Conservation (phyloP, 73 alveolate species). For the Urostyla sp. region DNA sequence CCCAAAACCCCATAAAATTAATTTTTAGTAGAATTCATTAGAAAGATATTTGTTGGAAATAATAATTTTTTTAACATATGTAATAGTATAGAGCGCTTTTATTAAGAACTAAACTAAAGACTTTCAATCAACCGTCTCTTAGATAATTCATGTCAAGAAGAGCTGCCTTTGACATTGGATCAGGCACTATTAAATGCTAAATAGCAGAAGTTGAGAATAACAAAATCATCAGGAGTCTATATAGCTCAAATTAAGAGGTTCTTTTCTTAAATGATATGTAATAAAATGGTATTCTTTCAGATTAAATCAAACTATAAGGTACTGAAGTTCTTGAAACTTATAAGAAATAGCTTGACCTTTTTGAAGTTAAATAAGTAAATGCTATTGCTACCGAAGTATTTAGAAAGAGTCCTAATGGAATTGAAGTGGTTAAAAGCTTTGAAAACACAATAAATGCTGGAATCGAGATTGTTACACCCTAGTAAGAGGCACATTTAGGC, state of each 20-base stretch:
- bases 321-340: not conserved
- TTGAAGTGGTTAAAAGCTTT: not conserved
- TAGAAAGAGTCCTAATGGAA: not conserved
- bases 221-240: not conserved
- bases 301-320: not conserved
- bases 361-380: not conserved
- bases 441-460: not conserved
- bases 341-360: not conserved
- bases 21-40: no score
- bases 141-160: not conserved
- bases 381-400: not conserved
- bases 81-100: no score
- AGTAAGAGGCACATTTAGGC: not conserved
- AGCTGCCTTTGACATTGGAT: not conserved
- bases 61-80: no score
- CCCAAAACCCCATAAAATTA: no score
- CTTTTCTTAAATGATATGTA: not conserved
- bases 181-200: not conserved
- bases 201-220: not conserved
- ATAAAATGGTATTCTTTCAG: not conserved
- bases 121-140: no score
- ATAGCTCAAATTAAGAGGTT: not conserved
- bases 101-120: no score
- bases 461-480: not conserved
- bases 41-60: no score